Base-by-base conservation (phyloP, 345 rosid genomes). In the Populus nigra region DNA sequence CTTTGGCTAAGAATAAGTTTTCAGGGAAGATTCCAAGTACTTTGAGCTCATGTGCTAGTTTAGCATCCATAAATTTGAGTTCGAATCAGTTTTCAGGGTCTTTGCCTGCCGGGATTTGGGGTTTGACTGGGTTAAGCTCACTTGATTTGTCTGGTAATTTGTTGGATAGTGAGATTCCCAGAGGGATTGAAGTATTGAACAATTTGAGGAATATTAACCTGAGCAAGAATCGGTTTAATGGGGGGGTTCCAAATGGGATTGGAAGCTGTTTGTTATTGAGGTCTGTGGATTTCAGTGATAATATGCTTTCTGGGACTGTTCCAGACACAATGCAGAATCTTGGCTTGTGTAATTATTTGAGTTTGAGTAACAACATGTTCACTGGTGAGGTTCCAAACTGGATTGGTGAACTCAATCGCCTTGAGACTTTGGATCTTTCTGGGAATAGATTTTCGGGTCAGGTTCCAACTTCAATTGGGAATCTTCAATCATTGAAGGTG, bases 381-480 rank as follows among this genome's bases (percentile, higher is more conserved):
- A 73, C 80, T 7, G 94, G 97, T 55, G 91, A 85, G 65, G 79
- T 95, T 75, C 94, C 96, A 1, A 83, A 72, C 62, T 93, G 96
- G 97, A 82, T 96, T 79, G 93, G 94, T 50, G 90, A 91, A 82
- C 81, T 93, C 90, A 85, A 83, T 82, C 85, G 86, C 72, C 95
- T 96, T 7, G 94, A 88, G 79, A 87, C 81, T 78, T 78, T 95
- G 73, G 98, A 93, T 91, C 94, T 95, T 84, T 95, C 99, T 3
- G 79, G 81, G 41, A 95, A 95, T 79, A 77, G 78, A 59, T 88
- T 93, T 65, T 86, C 93, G 25, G 94, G 91, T 36, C 69, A 68
- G 66, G 78, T 88, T 61, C 94, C 99, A 1, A 57, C 5, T 68
- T 86, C 92, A 27, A 74, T 95, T 4, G 98, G 99, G 61, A 89